Evolutionary conservation across 331 rosid species (phyloP), one percentile per base, ranked within the genome.

Genomic region (Saraca asoca): DNA sequence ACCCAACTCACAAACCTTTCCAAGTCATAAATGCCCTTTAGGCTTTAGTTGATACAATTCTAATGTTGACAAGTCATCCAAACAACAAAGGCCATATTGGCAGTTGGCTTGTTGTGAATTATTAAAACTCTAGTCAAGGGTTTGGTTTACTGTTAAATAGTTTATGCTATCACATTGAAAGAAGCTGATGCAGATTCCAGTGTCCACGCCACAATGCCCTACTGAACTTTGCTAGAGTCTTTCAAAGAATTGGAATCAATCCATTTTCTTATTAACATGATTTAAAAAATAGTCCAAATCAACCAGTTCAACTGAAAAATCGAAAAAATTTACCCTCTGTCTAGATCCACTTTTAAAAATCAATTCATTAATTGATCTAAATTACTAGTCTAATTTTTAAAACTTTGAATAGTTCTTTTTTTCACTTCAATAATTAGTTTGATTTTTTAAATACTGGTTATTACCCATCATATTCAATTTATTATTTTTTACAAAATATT

Each of bases 1-100:
- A 60, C 33, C 74, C 53, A 65, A 33, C 45, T 77, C 65, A 16
- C 7, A 24, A 43, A 41, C 38, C 69, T 67, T 72, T 80, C 60
- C 62, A 75, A 9, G 61, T 63, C 78, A 55, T 55, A 11, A 58
- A 55, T 20, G 34, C 34, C 51, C 53, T 0, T 24, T 24, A 24
- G 31, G 55, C 60, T 37, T 52, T 38, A 9, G 12, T 5, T 34
- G 7, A 42, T 67, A 9, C 63, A 64, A 63, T 24, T 51, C 61
- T 53, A 68, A 64, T 39, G 2, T 76, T 73, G 61, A 81, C 71
- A 12, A 59, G 74, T 68, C 70, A 75, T 64, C 44, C 52, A 52
- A 9, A 54, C 50, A 44, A 6, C 50, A 44, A 43, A 12, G 48
- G 48, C 0, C 24, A 37, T 24, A 15, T 29, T 46, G 44, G 34